Evolutionary conservation across 2,329 filamentous ascomycete species (phyloP), one percentile per base, ranked within the genome.

Genomic region (Exophiala xenobiotica): DNA sequence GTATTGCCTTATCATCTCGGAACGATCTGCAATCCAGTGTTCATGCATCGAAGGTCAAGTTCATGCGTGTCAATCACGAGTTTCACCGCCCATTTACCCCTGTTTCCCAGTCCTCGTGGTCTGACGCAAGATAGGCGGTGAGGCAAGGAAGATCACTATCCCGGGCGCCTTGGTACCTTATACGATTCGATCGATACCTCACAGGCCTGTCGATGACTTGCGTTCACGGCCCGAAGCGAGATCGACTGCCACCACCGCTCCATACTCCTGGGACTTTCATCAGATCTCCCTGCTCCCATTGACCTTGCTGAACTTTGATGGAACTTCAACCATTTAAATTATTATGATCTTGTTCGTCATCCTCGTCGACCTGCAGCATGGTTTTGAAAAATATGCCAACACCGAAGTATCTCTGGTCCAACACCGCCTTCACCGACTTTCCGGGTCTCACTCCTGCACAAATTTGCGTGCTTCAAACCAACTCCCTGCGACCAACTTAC

Each of bases 81-180:
- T 29, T 37, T 53, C 53, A 53, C 53, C 53, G 53, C 53, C 41
- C 35, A 18, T 35, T 41, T 40, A 29, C 12, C 27, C 44, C 44
- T 39, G 29, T 31, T 6, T 31, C 26, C 22, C 9, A 12, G 20
- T 19, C 24, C 49, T 51, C 46, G 54, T 53, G 40, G 45, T 38
- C 43, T 56, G 54, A 56, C 54, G 54, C 54, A 56, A 56, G 49
- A 50, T 23, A 50, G 49, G 54, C 54, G 49, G 49, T 56, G 50
- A 56, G 46, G 14, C 14, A 14, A 18, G 23, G 4, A 22, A 46
- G 18, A 26, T 4, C 44, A n/a, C n/a, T n/a, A n/a, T n/a, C n/a
- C n/a, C n/a, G n/a, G n/a, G n/a, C n/a, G n/a, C n/a, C n/a, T n/a
- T n/a, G n/a, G n/a, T n/a, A n/a, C n/a, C n/a, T n/a, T n/a, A n/a